A percentile compares a stretch with the other conserved stretches of the same genome.
These are phyloP conservation scores for Daldinia bambusicola DNA, from an alignment of 495 filamentous ascomycete species.

Conservation along the genomic window DNA sequence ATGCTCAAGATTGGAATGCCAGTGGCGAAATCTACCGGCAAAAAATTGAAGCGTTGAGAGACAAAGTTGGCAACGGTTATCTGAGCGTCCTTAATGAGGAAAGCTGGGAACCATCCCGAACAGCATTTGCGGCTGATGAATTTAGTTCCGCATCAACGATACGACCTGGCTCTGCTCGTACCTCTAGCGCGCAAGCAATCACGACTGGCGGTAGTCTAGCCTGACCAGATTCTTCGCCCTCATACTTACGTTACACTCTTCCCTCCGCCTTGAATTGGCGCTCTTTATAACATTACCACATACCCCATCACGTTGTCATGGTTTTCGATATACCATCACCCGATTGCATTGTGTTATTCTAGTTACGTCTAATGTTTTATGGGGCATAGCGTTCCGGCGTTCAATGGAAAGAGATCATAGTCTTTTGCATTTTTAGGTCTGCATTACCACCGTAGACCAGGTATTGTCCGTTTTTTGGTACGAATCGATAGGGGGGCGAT, in stretches of 20 bases:
- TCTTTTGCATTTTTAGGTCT: conserved; percentile 36
- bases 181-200: conserved; percentile 60
- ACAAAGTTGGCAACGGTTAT: conserved; percentile 85
- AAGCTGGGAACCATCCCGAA: conserved; percentile 61
- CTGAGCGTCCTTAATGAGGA: conserved; percentile 86
- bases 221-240: conserved; percentile 47
- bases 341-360: conserved; percentile 36
- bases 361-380: conserved; percentile 35
- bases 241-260: conserved; percentile 37
- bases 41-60: conserved; percentile 84
- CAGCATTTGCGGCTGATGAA: conserved; percentile 50
- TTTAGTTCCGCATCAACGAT: conserved; percentile 56
- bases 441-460: conserved; percentile 10
- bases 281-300: conserved; percentile 31
- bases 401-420: conserved; percentile 34
- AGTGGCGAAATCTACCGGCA: conserved; percentile 82
- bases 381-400: conserved; percentile 49
- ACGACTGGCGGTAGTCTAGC: conserved; percentile 61
- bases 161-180: conserved; percentile 55
- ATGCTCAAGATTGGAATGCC: conserved; percentile 69
- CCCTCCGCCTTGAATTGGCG: conserved; percentile 29
- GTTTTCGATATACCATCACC: conserved; percentile 35
- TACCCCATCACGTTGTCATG: conserved; percentile 33
- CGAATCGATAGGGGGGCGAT: conserved; percentile 6
- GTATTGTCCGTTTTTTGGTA: conserved; percentile 22